These are phyloP conservation scores for Dysphania ambrosioides DNA, from an alignment of 148 eudicot species.

Conservation along the genomic window DNA sequence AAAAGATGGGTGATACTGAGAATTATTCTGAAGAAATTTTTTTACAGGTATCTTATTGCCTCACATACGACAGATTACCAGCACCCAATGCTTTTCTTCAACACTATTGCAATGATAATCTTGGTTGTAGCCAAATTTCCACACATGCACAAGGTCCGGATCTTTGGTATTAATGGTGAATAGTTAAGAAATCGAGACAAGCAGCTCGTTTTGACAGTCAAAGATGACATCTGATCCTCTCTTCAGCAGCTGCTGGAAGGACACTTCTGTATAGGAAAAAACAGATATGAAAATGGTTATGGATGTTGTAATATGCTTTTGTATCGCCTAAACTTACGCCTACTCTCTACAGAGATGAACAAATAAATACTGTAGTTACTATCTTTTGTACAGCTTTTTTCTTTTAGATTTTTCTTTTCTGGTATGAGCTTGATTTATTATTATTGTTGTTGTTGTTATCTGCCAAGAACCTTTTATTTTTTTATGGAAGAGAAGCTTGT, in stretches of 20 bases:
- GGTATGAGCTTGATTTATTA: constrained; percentile 6
- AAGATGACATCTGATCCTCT: constrained; percentile 13
- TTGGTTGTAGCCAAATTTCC: constrained; percentile 92
- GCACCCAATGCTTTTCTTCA: constrained; percentile 90
- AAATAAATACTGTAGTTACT: constrained; percentile 22
- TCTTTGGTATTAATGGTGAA: constrained; percentile 91
- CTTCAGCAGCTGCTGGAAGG: constrained; percentile 19
- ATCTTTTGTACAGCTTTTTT: constrained; percentile 27
- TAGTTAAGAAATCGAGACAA: constrained; percentile 34
- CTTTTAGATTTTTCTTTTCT: constrained; percentile 11
- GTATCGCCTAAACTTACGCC: constrained; percentile 21
- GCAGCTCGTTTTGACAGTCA: neutral
- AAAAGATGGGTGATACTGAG: too few relatives aligned
- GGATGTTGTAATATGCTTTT: constrained; percentile 27
- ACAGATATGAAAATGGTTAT: constrained; percentile 14
- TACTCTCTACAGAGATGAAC: constrained; percentile 15
- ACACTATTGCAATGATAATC: constrained; percentile 70
- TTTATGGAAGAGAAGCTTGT: neutral
- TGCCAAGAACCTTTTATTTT: neutral
- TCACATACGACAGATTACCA: constrained; percentile 95
- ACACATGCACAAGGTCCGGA: constrained; percentile 94
- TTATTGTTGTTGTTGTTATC: constrained; percentile 10
- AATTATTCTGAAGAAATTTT: neutral
- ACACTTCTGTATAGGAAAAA: constrained; percentile 40
- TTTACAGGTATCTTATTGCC: constrained; percentile 79